phyloP scores from a whole-genome alignment of 176 grass and related monocot genomes.

The Ensete glaucum region DNA sequence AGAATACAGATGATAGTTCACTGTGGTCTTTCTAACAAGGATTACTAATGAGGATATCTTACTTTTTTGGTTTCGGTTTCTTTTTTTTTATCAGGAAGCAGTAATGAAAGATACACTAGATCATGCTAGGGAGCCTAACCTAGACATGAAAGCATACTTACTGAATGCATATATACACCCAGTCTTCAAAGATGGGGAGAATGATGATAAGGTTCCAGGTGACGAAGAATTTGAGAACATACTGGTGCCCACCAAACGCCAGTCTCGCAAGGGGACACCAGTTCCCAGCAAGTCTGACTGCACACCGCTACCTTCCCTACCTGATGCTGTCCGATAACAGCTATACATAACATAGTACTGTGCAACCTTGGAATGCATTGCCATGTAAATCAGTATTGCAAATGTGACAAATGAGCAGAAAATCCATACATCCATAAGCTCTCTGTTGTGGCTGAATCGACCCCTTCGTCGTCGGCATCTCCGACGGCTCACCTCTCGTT shows the following conservation, averaged over 20 bases:
- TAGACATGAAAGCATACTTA: conserved; percentile 69
- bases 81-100: conserved; percentile 60
- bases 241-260: conserved; percentile 78
- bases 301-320: conserved; percentile 36
- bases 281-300: conserved; percentile 57
- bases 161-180: conserved; percentile 66
- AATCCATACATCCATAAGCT: too few species aligned
- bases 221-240: conserved; percentile 40
- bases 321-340: conserved; percentile 41
- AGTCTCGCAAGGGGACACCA: conserved; percentile 61
- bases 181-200: conserved; percentile 64
- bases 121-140: conserved; percentile 61
- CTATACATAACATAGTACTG: neutral
- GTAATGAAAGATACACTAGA: conserved; percentile 89
- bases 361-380: neutral
- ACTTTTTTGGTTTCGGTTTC: neutral
- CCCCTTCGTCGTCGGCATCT: too few species aligned
- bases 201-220: conserved; percentile 41
- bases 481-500: too few species aligned
- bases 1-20: too few species aligned
- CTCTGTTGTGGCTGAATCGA: too few species aligned
- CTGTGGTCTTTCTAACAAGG: too few species aligned
- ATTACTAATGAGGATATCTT: neutral
- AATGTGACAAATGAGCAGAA: too few species aligned
- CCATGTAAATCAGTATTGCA: neutral